Evolutionary conservation across 2,329 filamentous ascomycete genomes (phyloP), one percentile per base, ranked within the genome.

Genomic region (Aspergillus alliaceus): DNA sequence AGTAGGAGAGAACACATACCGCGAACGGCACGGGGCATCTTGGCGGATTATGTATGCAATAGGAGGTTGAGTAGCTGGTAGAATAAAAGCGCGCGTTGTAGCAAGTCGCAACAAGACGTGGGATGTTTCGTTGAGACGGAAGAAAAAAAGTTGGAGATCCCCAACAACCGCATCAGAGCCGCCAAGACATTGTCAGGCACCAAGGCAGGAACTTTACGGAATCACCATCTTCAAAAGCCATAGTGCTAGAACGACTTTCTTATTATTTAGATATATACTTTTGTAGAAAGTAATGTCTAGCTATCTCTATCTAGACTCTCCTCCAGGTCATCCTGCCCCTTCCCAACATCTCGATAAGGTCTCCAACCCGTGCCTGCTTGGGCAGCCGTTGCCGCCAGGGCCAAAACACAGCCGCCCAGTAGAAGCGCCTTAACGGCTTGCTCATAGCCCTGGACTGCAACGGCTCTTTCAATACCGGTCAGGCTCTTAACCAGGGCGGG

Each of bases 281-380:
- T 5, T 29, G 27, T 5, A 9, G 27, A 29, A 29, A 9, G 27
- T 29, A 29, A n/a, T n/a, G n/a, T 29, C 27, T 29, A 29, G 27
- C 9, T 9, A 5, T 44, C 40, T 24, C 15, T 9, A 12, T 34
- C 11, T 51, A 37, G n/a, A 46, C 14, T 40, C 20, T 49, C 39
- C 14, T 42, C 53, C 11, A 44, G 6, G 20, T 60, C 58, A 7
- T 54, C 50, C 20, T 14, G 31, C 24, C 32, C 40, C 46, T 60
- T 46, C 9, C 52, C 53, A 12, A 53, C 46, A 35, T 59, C 53
- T n/a, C 12, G 49, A n/a, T 34, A 54, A 14, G 72, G 70, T 20
- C 67, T 78, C 84, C 84, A 86, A 2, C 85, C 85, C 1, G 84
- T 84, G 1, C 79, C 79, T 5, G 84, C 84, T 65, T 87, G 85